Conservation (phyloP, 345 rosid species). For the Eutrema heterophyllum region DNA sequence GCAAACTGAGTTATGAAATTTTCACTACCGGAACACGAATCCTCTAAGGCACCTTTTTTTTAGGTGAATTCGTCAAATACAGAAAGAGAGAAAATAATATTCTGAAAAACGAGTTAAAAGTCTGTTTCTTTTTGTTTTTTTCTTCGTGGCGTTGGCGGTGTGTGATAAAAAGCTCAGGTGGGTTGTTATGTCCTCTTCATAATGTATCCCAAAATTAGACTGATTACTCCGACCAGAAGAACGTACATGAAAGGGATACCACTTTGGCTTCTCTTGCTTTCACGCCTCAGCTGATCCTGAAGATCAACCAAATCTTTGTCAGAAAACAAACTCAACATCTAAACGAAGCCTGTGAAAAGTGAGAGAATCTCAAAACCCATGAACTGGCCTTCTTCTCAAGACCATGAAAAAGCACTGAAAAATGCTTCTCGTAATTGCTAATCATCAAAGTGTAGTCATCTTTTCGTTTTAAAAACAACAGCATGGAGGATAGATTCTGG, state of each 20-base stretch:
- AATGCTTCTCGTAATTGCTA: not conserved
- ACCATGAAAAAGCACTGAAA: not conserved
- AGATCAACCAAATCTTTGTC: constrained; percentile 13
- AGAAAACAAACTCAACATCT: not conserved
- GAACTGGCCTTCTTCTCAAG: not conserved
- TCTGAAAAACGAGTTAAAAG: constrained; percentile 15
- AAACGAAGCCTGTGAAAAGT: not conserved
- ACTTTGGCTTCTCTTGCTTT: constrained; percentile 32
- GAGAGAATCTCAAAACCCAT: not conserved
- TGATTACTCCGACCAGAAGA: constrained; percentile 61
- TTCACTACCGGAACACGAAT: constrained; percentile 12
- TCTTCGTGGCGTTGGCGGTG: constrained; percentile 6
- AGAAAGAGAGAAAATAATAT: not conserved
- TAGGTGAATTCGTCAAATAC: constrained; percentile 26
- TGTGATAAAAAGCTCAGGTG: not conserved
- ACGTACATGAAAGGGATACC: constrained; percentile 48
- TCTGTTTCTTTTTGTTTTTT: not conserved
- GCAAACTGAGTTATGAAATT: constrained; percentile 23
- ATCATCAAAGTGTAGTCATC: not conserved
- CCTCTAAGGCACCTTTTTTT: constrained; percentile 11
- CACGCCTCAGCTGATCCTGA: constrained; percentile 63
- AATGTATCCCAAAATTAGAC: constrained; percentile 72
- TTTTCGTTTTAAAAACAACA: not conserved
- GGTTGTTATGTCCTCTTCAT: constrained; percentile 53
- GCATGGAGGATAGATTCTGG: not conserved